Evolutionary conservation across 306 rosid species (phyloP).

Genomic region (Psophocarpus tetragonolobus): DNA sequence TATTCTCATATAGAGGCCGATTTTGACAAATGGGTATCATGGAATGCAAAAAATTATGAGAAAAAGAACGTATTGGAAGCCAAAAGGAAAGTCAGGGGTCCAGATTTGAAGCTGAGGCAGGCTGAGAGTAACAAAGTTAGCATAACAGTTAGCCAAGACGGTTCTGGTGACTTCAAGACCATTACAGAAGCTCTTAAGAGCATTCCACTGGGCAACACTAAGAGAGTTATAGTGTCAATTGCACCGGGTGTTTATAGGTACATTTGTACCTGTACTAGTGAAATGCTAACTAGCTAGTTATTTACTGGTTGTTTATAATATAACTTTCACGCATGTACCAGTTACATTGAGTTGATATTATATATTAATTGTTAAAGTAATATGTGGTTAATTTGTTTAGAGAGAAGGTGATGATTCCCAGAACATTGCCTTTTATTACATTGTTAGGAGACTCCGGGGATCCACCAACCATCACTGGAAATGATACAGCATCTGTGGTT

Average conservation of each 20-base stretch:
- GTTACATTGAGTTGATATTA: conserved; percentile 4
- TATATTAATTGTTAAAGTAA: too few relatives aligned
- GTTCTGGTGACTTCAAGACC: conserved; percentile 52
- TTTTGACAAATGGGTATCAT: conserved; percentile 57
- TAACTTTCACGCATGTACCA: too few relatives aligned
- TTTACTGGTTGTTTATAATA: neutral
- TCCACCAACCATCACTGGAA: conserved; percentile 66
- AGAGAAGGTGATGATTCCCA: conserved; percentile 62
- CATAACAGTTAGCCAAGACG: conserved; percentile 52
- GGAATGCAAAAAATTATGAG: conserved; percentile 47
- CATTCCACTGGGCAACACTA: conserved; percentile 51
- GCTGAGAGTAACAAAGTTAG: conserved; percentile 59
- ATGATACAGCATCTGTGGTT: conserved; percentile 54
- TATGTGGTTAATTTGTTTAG: conserved; percentile 36
- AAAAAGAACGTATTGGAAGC: conserved; percentile 26
- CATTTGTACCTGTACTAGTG: neutral
- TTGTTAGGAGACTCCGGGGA: conserved; percentile 48
- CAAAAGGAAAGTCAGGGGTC: conserved; percentile 7
- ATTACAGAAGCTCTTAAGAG: conserved; percentile 56
- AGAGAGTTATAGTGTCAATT: conserved; percentile 52
- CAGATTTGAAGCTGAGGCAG: conserved; percentile 42
- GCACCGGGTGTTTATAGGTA: conserved; percentile 70
- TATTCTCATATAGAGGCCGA: neutral
- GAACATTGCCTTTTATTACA: conserved; percentile 53
- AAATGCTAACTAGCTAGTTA: neutral